Base-by-base conservation (phyloP, 2,329 filamentous ascomycete species). In the Ceratocystis papillata region DNA sequence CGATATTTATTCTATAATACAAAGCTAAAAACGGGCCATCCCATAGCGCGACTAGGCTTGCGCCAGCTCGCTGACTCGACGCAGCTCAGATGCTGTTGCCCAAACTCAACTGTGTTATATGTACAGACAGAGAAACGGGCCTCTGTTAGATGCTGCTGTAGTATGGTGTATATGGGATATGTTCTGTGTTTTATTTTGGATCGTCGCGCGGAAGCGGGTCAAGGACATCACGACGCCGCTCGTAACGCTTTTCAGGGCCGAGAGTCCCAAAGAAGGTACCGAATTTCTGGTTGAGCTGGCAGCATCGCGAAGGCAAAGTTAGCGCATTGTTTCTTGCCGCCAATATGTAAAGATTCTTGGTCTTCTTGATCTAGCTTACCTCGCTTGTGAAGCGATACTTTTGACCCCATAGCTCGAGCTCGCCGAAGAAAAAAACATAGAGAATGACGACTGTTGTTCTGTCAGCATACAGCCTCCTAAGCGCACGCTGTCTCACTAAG, bases 401-500 rank as follows among this genome's bases (percentile, higher is more conserved):
- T 64, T 74, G 71, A n/a, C 77, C 77, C 72, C 74, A 78, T 72
- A 77, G 78, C 66, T 78, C 75, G 41, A 78, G 76, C 67, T 79
- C 77, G 10, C 76, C 75, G 68, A 74, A 79, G 70, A 78, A 77
- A 3, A 77, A 69, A 7, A 77, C 70, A 70, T 72, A 77, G 59
- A 73, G 68, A n/a, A 79, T 63, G 1, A 76, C 74, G 67, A 72
- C 76, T 77, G 61, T 1, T 41, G 41, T 28, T 53, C 10, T 41
- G 63, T 64, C 53, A 66, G 20, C 17, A 53, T 41, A 1, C n/a
- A 50, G 8, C 41, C 1, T 25, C 28, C 1, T 2, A 28, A 41
- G 22, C 8, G 15, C 37, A 15, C 37, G 15, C 1, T n/a, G 12
- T 20, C 3, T 25, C 37, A 15, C 3, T n/a, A 17, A 12, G 17